Base-by-base conservation (phyloP, 2,329 filamentous ascomycete genomes). In the Ceratocystis diversiconidia region DNA sequence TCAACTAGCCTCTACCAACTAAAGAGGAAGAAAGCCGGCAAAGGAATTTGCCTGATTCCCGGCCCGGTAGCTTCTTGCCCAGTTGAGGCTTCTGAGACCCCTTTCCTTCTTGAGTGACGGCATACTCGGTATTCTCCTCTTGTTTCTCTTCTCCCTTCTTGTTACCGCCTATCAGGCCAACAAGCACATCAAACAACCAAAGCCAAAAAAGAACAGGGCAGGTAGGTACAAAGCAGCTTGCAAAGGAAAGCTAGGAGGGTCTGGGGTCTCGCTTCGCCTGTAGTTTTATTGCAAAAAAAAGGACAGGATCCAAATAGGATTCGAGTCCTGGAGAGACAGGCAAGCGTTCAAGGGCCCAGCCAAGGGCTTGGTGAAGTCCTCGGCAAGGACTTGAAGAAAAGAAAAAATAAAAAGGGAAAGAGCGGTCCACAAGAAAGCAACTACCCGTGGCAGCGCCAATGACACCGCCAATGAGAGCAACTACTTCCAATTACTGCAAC, bases 301-400 rank as follows among this genome's bases (percentile, higher is more conserved):
- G 30, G 62, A 43, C 46, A 55, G 50, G 50, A 55, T 55, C 25
- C 25, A 15, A 3, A 41, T 25, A 55, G 50, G 50, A 55, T 55
- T 62, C 59, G 7, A 48, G 36, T 17, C 60, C 60, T 46, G 7
- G 44, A 25, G 36, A 46, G 8, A 32, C 25, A 15, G 19, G 46
- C 60, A 25, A 55, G 50, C 1, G 10, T 25, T 52, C 48, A 12
- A 50, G 46, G 46, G 22, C 46, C n/a, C 46, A 12, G 17, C 46
- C 19, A n/a, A 25, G 8, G 50, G 19, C 48, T 52, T 22, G 48
- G 48, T 52, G 48, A 52, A 10, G 48, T 22, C 30, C 48, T 52
- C 48, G 22, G 48, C 48, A 52, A 52, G 50, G n/a, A 55, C 50
- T 55, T 55, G 50, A 55, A 55, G 50, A 55, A 55, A 48, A 48